Base-by-base conservation (phyloP, 163 green algal genomes). In the Coccomyxa subellipsoidea region DNA sequence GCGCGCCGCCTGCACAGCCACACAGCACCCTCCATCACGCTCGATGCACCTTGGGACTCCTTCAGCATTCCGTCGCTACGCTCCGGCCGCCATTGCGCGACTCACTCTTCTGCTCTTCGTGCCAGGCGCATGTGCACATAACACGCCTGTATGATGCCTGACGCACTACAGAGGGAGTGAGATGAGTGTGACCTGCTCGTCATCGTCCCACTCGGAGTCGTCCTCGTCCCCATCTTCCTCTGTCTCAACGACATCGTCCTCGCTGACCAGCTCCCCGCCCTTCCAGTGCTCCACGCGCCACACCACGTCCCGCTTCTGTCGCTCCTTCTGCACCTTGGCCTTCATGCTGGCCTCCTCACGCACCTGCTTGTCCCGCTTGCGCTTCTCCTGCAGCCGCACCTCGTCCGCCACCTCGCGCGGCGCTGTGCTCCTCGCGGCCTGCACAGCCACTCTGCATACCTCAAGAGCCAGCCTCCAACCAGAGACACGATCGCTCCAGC, bases 131-230 rank as follows among this genome's bases (percentile, higher is more conserved):
- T 59, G 47, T 59, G 47, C 47, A 12, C 10, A 59, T 18, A 59
- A 59, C 47, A 12, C 47, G 47, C 47, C 47, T 1, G 47, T n/a
- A n/a, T n/a, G n/a, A n/a, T n/a, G n/a, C n/a, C n/a, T n/a, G n/a
- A n/a, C n/a, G n/a, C n/a, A n/a, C 18, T 66, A 18, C 47, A 66
- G 47, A 18, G 18, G 12, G 47, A 12, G 47, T 66, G 7, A 7
- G 66, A 73, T 73, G 29, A 12, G 4, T n/a, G 21, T 73, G n/a
- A 77, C 71, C 66, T 73, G 66, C 71, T 77, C 71, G 25, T 77
- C 71, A n/a, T 53, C 71, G 23, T 77, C 71, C 71, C 35, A 39
- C 71, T 77, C 71, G 32, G 18, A 31, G 21, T 77, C 71, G n/a
- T 77, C 71, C 8, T 38, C 71, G 12, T 77, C 35, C 21, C 21